Conservation (phyloP, 805 yeast species). For the Wickerhamomyces chaumierensis region DNA sequence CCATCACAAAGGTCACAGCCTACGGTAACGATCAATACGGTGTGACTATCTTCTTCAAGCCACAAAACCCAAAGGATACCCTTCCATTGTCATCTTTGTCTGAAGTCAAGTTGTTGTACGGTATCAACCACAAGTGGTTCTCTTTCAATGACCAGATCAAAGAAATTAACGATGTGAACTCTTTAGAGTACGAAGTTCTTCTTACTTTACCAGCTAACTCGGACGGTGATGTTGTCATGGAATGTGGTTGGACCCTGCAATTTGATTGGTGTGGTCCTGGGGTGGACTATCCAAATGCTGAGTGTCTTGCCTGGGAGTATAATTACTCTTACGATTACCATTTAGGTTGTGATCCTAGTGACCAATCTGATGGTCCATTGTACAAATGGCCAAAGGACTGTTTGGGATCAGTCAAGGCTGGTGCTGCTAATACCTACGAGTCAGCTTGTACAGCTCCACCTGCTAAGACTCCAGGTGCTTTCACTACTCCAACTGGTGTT, state of each 20-base stretch:
- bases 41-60: slow-evolving; percentile 8
- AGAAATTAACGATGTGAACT: slow-evolving; percentile 2
- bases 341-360: slow-evolving; percentile 12
- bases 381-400: slow-evolving; percentile 15
- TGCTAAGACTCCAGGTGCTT: neutral
- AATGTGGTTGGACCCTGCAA: slow-evolving; percentile 4
- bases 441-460: too few relatives aligned
- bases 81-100: slow-evolving; percentile 8
- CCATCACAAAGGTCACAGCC: slow-evolving; percentile 7
- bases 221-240: slow-evolving; percentile 6
- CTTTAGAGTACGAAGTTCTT: slow-evolving; percentile 6
- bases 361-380: slow-evolving; percentile 12
- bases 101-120: slow-evolving; percentile 12
- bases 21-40: slow-evolving; percentile 6
- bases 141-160: slow-evolving; percentile 7
- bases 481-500: neutral
- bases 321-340: slow-evolving; percentile 13
- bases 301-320: slow-evolving; percentile 12
- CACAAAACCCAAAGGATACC: neutral
- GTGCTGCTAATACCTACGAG: too few relatives aligned
- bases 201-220: slow-evolving; percentile 1
- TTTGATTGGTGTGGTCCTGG: slow-evolving; percentile 17
- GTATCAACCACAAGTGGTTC: too few relatives aligned
- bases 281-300: slow-evolving; percentile 11
- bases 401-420: slow-evolving; percentile 3